phyloP scores from a whole-genome alignment of 768 basidiomycete species.

The Trametes gibbosa region DNA sequence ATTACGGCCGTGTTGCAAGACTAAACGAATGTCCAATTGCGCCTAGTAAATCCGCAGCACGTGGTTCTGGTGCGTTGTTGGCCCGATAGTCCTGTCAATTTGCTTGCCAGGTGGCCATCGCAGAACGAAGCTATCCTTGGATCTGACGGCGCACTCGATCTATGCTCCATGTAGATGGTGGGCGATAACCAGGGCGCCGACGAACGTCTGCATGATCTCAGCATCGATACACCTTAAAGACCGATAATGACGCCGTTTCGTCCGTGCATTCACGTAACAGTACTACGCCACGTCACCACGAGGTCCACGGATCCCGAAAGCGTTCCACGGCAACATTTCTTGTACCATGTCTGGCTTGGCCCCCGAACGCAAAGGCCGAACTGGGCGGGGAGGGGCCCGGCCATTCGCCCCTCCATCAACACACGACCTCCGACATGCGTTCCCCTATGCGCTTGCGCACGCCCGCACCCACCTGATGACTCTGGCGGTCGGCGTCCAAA shows the following conservation, averaged over 20 bases:
- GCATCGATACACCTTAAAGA: neutral
- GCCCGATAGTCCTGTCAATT: neutral
- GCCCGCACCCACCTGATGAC: neutral
- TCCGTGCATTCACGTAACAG: neutral
- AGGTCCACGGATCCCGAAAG: neutral
- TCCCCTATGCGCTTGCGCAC: neutral
- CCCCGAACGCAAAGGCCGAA: neutral
- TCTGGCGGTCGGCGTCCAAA: too few species aligned
- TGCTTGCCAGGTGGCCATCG: neutral
- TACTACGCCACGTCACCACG: neutral
- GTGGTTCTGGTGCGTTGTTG: neutral
- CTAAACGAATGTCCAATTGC: neutral
- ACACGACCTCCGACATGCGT: neutral
- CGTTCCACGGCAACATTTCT: neutral
- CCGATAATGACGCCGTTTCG: neutral
- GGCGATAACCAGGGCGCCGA: neutral
- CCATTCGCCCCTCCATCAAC: neutral
- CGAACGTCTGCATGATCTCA: too few species aligned
- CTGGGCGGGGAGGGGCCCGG: neutral
- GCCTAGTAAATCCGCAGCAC: neutral
- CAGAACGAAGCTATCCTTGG: neutral
- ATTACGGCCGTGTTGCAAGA: neutral
- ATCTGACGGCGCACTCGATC: too few species aligned
- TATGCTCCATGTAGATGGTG: neutral
- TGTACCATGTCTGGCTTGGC: neutral